Conservation (phyloP, 129 eudicot species). For the Saposhnikovia divaricata region DNA sequence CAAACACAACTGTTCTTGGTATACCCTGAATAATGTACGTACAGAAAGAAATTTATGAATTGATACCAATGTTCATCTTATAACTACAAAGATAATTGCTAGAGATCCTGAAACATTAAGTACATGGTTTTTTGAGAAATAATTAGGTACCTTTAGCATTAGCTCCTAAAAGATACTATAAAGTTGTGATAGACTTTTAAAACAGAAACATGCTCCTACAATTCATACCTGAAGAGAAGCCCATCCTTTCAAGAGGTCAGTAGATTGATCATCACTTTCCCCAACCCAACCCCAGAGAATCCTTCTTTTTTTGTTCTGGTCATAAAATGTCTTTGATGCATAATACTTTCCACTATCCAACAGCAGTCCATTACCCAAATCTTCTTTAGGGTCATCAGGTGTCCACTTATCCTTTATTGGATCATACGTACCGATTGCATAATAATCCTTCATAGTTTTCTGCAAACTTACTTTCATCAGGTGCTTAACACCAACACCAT, state of each 20-base stretch:
- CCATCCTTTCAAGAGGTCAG: conserved; percentile 77
- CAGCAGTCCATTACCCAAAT: conserved; percentile 74
- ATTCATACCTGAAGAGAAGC: conserved; percentile 65
- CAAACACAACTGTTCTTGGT: conserved; percentile 77
- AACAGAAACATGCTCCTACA: neutral
- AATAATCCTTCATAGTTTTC: conserved; percentile 61
- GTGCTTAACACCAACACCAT: conserved; percentile 71
- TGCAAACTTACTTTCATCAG: conserved; percentile 77
- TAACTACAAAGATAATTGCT: neutral
- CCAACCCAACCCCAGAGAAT: conserved; percentile 82
- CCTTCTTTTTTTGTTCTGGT: conserved; percentile 46
- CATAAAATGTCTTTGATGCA: conserved; percentile 87
- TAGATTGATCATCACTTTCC: conserved; percentile 61
- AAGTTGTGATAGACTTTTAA: neutral
- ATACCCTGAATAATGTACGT: conserved; percentile 53
- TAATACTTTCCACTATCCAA: conserved; percentile 75
- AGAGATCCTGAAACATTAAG: neutral
- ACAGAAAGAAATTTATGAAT: neutral
- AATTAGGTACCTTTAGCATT: neutral
- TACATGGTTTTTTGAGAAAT: neutral
- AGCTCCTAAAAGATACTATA: neutral
- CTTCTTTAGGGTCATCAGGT: conserved; percentile 73
- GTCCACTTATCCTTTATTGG: conserved; percentile 53
- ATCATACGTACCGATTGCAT: conserved; percentile 77
- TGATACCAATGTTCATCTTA: neutral